These are phyloP conservation scores for Arabidopsis hybrid DNA, from an alignment of 441 rosid genomes.

Conservation along the genomic window DNA sequence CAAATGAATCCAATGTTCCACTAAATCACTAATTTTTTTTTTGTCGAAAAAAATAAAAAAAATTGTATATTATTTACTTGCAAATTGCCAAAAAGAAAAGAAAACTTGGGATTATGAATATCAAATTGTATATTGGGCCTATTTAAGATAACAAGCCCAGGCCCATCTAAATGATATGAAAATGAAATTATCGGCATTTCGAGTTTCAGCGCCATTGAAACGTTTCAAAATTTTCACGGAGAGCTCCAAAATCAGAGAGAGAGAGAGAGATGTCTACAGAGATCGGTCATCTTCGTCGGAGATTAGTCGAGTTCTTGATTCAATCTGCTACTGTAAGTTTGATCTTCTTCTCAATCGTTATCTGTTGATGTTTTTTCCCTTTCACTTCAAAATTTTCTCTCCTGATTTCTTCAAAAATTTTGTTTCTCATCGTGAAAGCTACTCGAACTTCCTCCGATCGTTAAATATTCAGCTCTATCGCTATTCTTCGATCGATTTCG, in stretches of 20 bases:
- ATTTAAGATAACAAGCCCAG: background rate
- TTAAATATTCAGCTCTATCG: slow-evolving; percentile 75
- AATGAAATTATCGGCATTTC: background rate
- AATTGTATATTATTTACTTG: background rate
- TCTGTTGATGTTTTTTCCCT: background rate
- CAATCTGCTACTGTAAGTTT: slow-evolving; percentile 54
- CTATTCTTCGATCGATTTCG: slow-evolving; percentile 73
- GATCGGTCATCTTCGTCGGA: slow-evolving; percentile 41
- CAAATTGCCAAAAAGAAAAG: background rate
- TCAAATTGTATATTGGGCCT: slow-evolving; percentile 5
- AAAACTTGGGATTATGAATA: background rate
- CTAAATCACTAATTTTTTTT: too few species aligned
- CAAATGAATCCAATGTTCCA: background rate
- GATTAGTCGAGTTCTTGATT: slow-evolving; percentile 55
- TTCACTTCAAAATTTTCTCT: background rate
- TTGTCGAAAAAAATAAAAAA: too few species aligned
- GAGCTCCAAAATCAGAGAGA: slow-evolving; percentile 20
- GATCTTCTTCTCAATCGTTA: background rate
- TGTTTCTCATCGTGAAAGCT: slow-evolving; percentile 41
- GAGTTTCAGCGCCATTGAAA: slow-evolving; percentile 41
- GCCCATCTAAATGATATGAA: background rate
- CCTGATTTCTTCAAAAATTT: slow-evolving; percentile 2
- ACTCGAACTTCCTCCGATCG: slow-evolving; percentile 61
- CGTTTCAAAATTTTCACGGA: slow-evolving; percentile 27
- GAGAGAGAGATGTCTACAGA: slow-evolving; percentile 42